Evolutionary conservation across 257 asterid species (phyloP), one percentile per base, ranked within the genome.

Genomic region (Phtheirospermum japonicum): DNA sequence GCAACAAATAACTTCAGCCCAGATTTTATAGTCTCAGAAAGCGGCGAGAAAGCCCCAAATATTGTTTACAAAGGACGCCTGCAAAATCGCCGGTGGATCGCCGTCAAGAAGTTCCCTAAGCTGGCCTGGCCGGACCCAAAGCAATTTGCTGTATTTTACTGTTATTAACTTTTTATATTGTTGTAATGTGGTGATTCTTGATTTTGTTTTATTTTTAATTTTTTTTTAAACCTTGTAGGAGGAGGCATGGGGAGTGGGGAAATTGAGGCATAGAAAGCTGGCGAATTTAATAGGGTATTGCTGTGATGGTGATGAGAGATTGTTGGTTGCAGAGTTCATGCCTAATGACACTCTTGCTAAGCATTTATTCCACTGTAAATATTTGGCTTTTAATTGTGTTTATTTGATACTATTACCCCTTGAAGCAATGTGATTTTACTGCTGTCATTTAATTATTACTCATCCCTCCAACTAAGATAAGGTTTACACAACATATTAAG

Each of bases 261-360:
- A 82, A 49, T 71, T 82, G 76, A 82, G 86, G 79, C 81, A 82
- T 45, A 67, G 63, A 55, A 73, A 80, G 70, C 63, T 85, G 71
- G 88, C 93, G 0, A 85, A 82, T 61, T 77, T 85, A 68, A 77
- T 85, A 37, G 93, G 93, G 46, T 82, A 82, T 73, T 85, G 93
- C 64, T 85, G 88, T 63, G 93, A 85, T 72, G 88, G 93, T 42
- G 93, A 85, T 80, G 93, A 85, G 73, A 77, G 93, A 61, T 76
- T 85, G 70, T 71, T 85, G 77, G 80, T 85, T 56, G 93, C 88
- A 46, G 93, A 85, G 63, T 85, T 66, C 76, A 79, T 85, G 93
- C 86, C 88, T 7, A 79, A 80, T 67, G 93, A 82, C 68, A 82
- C 93, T 8, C 84, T 85, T 59, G 86, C 88, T 11, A 85, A 85